Percentiles rank a stretch among this genome's conserved stretches.
Conservation (phyloP, 345 rosid species). For the Citrus trifoliata region DNA sequence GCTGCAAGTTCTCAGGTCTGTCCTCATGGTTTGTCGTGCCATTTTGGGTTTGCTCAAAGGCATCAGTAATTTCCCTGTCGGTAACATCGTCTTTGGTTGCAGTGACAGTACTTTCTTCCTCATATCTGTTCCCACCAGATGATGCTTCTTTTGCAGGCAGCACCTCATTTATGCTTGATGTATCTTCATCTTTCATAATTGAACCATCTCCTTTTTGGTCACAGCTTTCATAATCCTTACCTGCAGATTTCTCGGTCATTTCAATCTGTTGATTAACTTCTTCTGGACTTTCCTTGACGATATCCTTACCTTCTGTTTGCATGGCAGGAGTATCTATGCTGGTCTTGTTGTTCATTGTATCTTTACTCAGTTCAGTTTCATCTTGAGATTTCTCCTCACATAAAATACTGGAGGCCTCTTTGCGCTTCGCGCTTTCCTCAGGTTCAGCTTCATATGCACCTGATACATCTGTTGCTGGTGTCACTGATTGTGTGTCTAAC, state of each 20-base stretch:
- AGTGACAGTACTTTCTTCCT: not conserved
- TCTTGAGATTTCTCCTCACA: not conserved
- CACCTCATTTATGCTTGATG: not conserved
- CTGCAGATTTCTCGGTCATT: constrained; percentile 3
- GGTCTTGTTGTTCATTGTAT: not conserved
- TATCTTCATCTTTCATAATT: not conserved
- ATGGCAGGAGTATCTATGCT: not conserved
- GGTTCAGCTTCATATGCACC: not conserved
- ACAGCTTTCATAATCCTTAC: not conserved
- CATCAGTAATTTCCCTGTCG: not conserved
- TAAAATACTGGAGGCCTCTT: constrained; percentile 7
- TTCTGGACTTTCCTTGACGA: not conserved
- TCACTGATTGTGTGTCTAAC: constrained; percentile 5
- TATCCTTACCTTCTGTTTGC: constrained; percentile 10
- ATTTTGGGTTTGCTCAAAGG: constrained; percentile 1
- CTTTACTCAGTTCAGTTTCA: constrained; percentile 3
- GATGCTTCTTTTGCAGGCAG: not conserved
- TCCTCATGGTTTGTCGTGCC: not conserved
- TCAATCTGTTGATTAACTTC: constrained; percentile 1
- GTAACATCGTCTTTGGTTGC: constrained; percentile 1
- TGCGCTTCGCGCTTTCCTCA: constrained; percentile 7
- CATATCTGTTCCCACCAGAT: constrained; percentile 4
- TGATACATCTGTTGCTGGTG: constrained; percentile 11
- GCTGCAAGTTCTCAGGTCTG: not conserved
- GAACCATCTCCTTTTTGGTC: constrained; percentile 8